phyloP scores from a whole-genome alignment of 2,329 filamentous ascomycete species.

The Fusarium zealandicum region DNA sequence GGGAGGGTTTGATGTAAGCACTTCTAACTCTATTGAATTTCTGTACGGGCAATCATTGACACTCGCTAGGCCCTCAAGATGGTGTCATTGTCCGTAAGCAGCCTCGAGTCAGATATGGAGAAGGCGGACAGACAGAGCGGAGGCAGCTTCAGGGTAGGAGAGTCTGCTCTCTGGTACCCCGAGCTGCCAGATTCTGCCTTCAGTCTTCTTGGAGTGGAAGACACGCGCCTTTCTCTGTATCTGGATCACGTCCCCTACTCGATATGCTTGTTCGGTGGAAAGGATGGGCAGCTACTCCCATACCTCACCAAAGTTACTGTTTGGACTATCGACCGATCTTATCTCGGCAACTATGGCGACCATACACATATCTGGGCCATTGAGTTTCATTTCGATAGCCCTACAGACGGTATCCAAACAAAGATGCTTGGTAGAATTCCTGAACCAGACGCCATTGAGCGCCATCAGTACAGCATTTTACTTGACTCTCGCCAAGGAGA shows the following conservation, averaged over 20 bases:
- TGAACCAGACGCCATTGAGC: neutral
- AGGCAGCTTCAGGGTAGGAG: neutral
- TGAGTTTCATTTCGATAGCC: conserved; percentile 3
- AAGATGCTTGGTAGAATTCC: conserved; percentile 5
- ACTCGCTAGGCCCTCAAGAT: conserved; percentile 6
- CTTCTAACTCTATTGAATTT: neutral
- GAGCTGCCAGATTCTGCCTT: conserved; percentile 7
- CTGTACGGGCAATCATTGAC: neutral
- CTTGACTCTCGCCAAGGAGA: conserved; percentile 9
- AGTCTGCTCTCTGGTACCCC: conserved; percentile 10
- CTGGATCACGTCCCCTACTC: conserved; percentile 1
- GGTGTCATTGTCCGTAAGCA: conserved; percentile 2
- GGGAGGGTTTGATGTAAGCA: conserved; percentile 9
- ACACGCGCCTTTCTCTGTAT: neutral
- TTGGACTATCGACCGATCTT: conserved; percentile 1
- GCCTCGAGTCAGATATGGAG: neutral
- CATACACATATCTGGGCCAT: conserved; percentile 5
- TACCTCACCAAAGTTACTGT: conserved; percentile 3
- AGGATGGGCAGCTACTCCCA: conserved; percentile 1
- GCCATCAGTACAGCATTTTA: neutral
- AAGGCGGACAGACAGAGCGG: too few species aligned
- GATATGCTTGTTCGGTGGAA: conserved; percentile 8
- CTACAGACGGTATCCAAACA: neutral
- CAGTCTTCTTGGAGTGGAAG: neutral
- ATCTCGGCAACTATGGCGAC: neutral